Evolutionary conservation across 495 filamentous ascomycete genomes (phyloP), one percentile per base, ranked within the genome.

Genomic region (Evansstolkia leycettana): DNA sequence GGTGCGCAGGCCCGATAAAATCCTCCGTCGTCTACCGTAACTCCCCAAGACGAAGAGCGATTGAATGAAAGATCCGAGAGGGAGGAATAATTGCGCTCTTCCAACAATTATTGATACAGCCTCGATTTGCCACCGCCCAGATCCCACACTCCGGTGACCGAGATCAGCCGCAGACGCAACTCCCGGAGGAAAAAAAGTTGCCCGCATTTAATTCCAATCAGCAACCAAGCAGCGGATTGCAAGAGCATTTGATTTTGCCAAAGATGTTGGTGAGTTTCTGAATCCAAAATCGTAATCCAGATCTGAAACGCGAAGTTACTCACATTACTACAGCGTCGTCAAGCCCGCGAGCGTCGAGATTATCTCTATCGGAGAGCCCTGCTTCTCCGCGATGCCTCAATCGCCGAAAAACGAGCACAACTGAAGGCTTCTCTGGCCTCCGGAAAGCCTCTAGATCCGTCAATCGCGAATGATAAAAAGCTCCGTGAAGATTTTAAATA

Each of bases 401-500:
- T 92, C 30, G 78, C 81, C 35, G 82, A 92, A 58, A 94, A 93
- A 57, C 72, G 90, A 48, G 75, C 85, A 17, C 81, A 88, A 54
- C 63, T 99, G 15, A 81, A 87, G 55, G 75, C 80, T 32, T 84
- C 87, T 16, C 67, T 98, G 20, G 90, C 90, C 16, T 74, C 70
- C 34, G 80, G 80, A 45, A 87, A 89, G 57, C 85, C 88, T 6
- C 70, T 99, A 27, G 82, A 90, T 42, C 75, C 84, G 25, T 70
- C 76, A 17, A 87, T 96, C 42, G 90, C 86, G 34, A 81, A 94
- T 49, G 92, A 99, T 54, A 86, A 82, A 55, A 49, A 71, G 17
- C 65, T 96, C 8, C 80, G 89, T 3, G 74, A 82, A 45, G 85
- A 95, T 53, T 96, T 81, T 65, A 88, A 88, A 48, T 99, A 84